Evolutionary conservation across 371 early-diverging fungal genomes (phyloP), one percentile per base, ranked within the genome.

Genomic region (Mortierella sp.): DNA sequence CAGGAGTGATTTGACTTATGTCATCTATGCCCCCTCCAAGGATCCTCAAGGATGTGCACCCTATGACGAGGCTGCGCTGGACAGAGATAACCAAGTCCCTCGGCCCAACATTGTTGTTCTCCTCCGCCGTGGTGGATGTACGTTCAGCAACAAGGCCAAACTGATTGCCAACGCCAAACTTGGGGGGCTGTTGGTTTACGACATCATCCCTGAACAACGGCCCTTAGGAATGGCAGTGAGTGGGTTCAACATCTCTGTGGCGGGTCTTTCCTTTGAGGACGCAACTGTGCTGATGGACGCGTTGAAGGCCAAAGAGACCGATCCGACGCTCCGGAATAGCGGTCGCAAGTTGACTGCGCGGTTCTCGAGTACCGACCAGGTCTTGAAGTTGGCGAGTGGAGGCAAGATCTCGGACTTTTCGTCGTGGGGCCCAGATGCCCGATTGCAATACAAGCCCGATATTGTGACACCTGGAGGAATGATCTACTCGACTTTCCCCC

Each of bases 371-470:
- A 29, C 55, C n/a, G 75, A 80, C n/a, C 80, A 80, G 41, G 29
- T 75, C 3, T 32, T 88, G 35, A 77, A 70, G 41, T 75, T 86
- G 73, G 85, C 89, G 10, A 78, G 90, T 8, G 93, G 90, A 14
- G 93, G 92, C 74, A 84, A 90, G 76, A 83, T 92, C 10, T 92
- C 93, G 11, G 82, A 80, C 49, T 92, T 91, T 71, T 89, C 89
- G 46, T 95, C 95, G 5, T 95, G 93, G 94, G 95, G 95, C 6
- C 90, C 94, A 0, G 93, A 90, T 18, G 91, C 93, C 3, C 91
- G 93, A 79, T 80, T 95, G 27, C 89, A 91, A 32, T 81, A 93
- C 74, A 93, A 95, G 68, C 96, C 95, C 3, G 94, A 94, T 65
- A 80, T 95, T 1, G 89, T 91, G 44, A 92, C 93, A 16, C 94